Conservation (phyloP, 2,329 filamentous ascomycete genomes). For the Neofusicoccum parvum region DNA sequence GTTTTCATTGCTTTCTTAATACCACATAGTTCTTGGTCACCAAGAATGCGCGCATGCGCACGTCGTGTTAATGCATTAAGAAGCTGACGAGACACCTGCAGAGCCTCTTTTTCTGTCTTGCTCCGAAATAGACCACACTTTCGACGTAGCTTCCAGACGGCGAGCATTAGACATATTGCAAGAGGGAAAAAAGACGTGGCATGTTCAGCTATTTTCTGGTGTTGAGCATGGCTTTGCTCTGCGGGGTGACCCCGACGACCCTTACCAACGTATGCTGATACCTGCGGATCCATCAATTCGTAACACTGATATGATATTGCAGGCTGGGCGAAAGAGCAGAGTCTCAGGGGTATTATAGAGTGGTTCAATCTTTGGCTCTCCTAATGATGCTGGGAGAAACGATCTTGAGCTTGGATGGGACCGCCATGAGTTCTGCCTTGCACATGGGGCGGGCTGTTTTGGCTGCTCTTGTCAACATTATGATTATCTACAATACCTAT, state of each 20-base stretch:
- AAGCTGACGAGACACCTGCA: background rate
- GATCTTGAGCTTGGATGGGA: too few species aligned
- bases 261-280: conserved; percentile 31
- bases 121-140: conserved; percentile 50
- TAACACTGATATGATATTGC: background rate
- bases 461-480: too few species aligned
- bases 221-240: conserved; percentile 41
- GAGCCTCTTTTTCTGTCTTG: conserved; percentile 30
- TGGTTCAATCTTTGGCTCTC: background rate
- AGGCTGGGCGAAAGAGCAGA: background rate
- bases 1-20: too few species aligned
- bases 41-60: too few species aligned
- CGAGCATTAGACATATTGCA: conserved; percentile 49
- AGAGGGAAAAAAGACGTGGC: conserved; percentile 38
- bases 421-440: too few species aligned
- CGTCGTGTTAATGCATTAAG: too few species aligned
- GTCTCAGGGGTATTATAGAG: background rate
- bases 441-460: too few species aligned
- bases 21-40: too few species aligned
- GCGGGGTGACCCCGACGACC: conserved; percentile 45
- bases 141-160: conserved; percentile 41
- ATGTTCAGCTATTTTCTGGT: conserved; percentile 36
- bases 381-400: too few species aligned
- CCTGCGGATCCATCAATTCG: too few species aligned
- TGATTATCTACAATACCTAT: too few species aligned